Conservation (phyloP, 768 basidiomycete species). For the Boletus pseudo-olivaceus region DNA sequence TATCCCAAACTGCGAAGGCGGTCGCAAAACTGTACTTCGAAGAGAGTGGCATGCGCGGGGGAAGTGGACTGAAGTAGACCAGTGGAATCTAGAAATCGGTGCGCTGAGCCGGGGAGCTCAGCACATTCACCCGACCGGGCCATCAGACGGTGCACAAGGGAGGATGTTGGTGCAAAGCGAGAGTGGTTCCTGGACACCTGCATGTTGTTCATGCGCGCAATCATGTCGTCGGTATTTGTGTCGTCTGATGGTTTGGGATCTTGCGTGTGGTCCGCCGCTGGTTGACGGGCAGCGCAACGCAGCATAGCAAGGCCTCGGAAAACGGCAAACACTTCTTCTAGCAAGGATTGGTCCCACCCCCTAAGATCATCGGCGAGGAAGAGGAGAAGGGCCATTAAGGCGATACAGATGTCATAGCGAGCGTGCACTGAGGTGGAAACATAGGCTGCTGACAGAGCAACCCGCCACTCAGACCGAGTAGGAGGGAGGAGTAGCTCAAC, state of each 20-base stretch:
- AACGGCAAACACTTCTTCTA: slow-evolving; percentile 75
- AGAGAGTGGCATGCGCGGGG: slow-evolving; percentile 61
- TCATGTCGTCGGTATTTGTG: slow-evolving; percentile 58
- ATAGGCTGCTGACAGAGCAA: slow-evolving; percentile 61
- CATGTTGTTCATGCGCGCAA: slow-evolving; percentile 66
- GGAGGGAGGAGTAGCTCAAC: slow-evolving; percentile 50
- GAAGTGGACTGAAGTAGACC: slow-evolving; percentile 67
- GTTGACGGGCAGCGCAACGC: slow-evolving; percentile 56
- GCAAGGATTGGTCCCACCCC: slow-evolving; percentile 59
- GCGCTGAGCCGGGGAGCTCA: slow-evolving; percentile 57
- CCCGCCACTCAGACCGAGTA: slow-evolving; percentile 58
- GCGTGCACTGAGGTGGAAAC: slow-evolving; percentile 60
- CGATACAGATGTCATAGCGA: slow-evolving; percentile 70
- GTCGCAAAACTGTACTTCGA: slow-evolving; percentile 73
- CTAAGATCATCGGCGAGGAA: slow-evolving; percentile 65
- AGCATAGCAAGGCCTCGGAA: slow-evolving; percentile 77
- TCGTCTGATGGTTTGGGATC: slow-evolving; percentile 33
- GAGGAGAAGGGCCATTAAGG: slow-evolving; percentile 63
- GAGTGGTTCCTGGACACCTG: slow-evolving; percentile 55
- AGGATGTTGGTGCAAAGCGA: slow-evolving; percentile 50
- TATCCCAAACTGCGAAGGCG: slow-evolving; percentile 62
- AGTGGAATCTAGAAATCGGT: slow-evolving; percentile 64
- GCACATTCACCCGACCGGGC: slow-evolving; percentile 46
- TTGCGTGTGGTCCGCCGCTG: slow-evolving; percentile 39
- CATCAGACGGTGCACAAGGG: slow-evolving; percentile 62